A percentile compares a stretch with the other conserved stretches of the same genome.
phyloP scores from a whole-genome alignment of 2,329 filamentous ascomycete species.

The Pseudogymnoascus sp. region DNA sequence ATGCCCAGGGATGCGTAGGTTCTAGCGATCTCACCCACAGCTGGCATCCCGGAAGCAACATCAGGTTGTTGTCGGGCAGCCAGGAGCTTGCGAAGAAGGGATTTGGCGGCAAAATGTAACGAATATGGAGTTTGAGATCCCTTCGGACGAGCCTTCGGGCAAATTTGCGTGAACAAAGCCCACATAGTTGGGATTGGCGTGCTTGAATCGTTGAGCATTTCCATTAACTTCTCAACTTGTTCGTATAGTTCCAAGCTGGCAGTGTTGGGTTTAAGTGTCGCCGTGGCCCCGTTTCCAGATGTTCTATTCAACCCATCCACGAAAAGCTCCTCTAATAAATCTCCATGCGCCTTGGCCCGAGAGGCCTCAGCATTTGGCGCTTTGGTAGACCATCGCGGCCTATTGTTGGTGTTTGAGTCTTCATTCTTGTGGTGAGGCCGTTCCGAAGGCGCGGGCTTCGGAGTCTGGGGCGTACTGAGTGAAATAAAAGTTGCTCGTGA shows the following conservation, averaged over 20 bases:
- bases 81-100: conserved; percentile 18
- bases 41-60: conserved; percentile 19
- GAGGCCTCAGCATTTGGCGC: background rate
- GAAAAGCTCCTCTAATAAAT: conserved; percentile 26
- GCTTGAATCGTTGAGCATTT: conserved; percentile 19
- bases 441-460: background rate
- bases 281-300: background rate
- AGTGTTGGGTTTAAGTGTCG: conserved; percentile 1
- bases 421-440: background rate
- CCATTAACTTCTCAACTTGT: conserved; percentile 20
- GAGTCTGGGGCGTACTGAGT: conserved; percentile 15
- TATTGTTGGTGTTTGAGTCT: background rate
- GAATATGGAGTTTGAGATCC: conserved; percentile 15
- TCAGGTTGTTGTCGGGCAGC: conserved; percentile 17
- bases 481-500: conserved; percentile 23
- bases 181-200: conserved; percentile 20
- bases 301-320: conserved; percentile 19
- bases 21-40: conserved; percentile 21
- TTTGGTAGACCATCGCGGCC: background rate
- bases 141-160: conserved; percentile 18
- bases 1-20: conserved; percentile 20
- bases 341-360: conserved; percentile 11
- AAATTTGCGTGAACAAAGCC: conserved; percentile 27
- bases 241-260: conserved; percentile 22
- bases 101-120: conserved; percentile 13